Evolutionary conservation across 2,329 filamentous ascomycete genomes (phyloP), one percentile per base, ranked within the genome.

Genomic region (Onygenales sp.): DNA sequence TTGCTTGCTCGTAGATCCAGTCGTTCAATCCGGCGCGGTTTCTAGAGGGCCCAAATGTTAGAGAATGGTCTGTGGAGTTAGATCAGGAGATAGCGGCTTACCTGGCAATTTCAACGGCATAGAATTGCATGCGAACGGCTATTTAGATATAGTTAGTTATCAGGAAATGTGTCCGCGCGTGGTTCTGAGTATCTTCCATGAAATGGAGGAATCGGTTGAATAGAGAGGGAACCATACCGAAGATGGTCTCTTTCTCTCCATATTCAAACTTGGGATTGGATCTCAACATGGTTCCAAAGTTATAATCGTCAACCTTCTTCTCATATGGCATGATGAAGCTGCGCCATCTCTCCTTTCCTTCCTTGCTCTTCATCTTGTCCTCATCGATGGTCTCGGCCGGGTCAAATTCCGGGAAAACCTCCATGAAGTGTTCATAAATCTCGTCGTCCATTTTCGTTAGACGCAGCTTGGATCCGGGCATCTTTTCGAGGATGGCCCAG

Each of bases 341-440:
- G 64, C 93, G 84, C 93, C 93, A 98, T 68, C 81, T 81, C 73
- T 94, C 89, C 78, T 98, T 98, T 68, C 92, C 92, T 11, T 77
- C 73, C 76, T 95, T 94, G 80, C 89, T 96, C 84, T 98, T 98
- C 92, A 98, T 96, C 63, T 87, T 79, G 62, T 95, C 86, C 75
- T 98, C 93, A 68, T 95, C 73, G 59, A 98, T 85, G 9, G 86
- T 87, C 43, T 75, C 83, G 14, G 84, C 80, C 1, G 90, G 83
- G 71, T 98, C 87, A 66, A 95, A 94, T 33, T 97, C 93, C 60
- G 93, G 93, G 65, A 98, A 97, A 50, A 89, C 88, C 59, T 78
- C 77, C 71, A 84, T 84, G 63, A 98, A 87, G 72, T 96, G 89
- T 60, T 88, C 86, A 72, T 87, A 84, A 71, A 98, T 98, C 44